Conservation (phyloP, 768 basidiomycete species). For the Termitomyces sp. region DNA sequence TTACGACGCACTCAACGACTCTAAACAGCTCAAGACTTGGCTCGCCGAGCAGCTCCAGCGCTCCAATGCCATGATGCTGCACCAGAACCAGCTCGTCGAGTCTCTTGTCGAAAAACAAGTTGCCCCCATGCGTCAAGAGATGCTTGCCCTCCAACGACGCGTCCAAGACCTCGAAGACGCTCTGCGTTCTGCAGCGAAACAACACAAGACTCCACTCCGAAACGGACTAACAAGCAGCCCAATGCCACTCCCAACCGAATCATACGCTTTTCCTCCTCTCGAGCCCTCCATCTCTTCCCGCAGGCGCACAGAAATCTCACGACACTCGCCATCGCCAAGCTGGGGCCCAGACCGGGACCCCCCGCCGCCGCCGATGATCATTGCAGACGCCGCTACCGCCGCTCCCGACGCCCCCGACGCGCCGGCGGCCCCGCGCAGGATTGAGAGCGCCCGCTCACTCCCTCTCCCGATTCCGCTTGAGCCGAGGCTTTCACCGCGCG, state of each 20-base stretch:
- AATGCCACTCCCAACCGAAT: constrained; percentile 28
- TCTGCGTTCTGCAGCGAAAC: constrained; percentile 26
- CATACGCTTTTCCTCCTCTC: constrained; percentile 45
- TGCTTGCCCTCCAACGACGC: constrained; percentile 52
- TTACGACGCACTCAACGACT: constrained; percentile 81
- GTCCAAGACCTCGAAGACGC: constrained; percentile 69
- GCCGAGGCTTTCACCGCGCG: constrained; percentile 12
- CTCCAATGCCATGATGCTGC: constrained; percentile 51
- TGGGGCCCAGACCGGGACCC: constrained; percentile 28
- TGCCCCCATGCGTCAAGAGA: constrained; percentile 56
- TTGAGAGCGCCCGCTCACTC: constrained; percentile 23
- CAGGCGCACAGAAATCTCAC: constrained; percentile 28
- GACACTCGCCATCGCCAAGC: constrained; percentile 40
- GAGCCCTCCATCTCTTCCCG: constrained; percentile 20
- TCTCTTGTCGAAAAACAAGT: constrained; percentile 59
- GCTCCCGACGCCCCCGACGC: no score
- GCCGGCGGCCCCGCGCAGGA: constrained; percentile 39
- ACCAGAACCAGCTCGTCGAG: constrained; percentile 63
- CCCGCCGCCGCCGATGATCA: neutral
- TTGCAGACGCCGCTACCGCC: constrained; percentile 29
- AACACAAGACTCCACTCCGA: constrained; percentile 26
- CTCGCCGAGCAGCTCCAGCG: constrained; percentile 69
- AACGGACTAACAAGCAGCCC: constrained; percentile 32
- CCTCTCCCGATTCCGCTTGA: no score
- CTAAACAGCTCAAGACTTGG: constrained; percentile 75